Conservation (phyloP, 208 protist species). For the Kentomonas sorsogonicus region DNA sequence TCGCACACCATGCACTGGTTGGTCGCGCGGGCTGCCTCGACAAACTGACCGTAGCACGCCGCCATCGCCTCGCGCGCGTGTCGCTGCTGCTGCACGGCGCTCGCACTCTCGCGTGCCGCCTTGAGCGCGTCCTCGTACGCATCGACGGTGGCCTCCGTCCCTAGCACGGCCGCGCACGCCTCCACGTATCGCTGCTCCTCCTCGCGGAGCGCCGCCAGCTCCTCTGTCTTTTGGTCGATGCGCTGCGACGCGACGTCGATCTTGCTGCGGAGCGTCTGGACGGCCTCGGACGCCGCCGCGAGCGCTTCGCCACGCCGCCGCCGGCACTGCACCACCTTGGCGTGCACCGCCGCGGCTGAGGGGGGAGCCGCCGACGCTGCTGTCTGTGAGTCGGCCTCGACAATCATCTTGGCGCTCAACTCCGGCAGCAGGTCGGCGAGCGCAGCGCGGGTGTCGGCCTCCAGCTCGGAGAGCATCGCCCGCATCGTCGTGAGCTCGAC, state of each 20-base stretch:
- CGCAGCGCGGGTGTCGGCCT: constrained; percentile 16
- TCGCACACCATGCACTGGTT: constrained; percentile 61
- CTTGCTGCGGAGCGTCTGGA: no score
- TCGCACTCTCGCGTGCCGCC: constrained; percentile 9
- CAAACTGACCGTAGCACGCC: constrained; percentile 51
- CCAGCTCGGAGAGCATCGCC: constrained; percentile 28
- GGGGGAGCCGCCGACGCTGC: no score
- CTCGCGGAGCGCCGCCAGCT: constrained; percentile 10
- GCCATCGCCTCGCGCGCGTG: constrained; percentile 21
- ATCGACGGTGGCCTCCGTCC: no score
- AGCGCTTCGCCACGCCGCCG: no score
- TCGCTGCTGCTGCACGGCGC: constrained; percentile 26
- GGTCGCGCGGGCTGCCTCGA: constrained; percentile 29
- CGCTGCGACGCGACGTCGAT: no score
- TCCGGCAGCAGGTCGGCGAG: constrained; percentile 34
- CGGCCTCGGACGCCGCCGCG: no score
- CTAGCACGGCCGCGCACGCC: constrained; percentile 20
- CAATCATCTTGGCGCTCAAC: no score
- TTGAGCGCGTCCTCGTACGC: no score
- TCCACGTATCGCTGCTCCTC: constrained; percentile 25
- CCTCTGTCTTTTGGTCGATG: no score
- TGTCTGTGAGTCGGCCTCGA: no score
- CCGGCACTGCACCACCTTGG: no score
- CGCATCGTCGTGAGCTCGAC: constrained; percentile 39
- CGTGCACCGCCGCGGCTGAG: no score